These are phyloP conservation scores for Cercospora sp. DNA, from an alignment of 2,329 filamentous ascomycete species.

Conservation along the genomic window DNA sequence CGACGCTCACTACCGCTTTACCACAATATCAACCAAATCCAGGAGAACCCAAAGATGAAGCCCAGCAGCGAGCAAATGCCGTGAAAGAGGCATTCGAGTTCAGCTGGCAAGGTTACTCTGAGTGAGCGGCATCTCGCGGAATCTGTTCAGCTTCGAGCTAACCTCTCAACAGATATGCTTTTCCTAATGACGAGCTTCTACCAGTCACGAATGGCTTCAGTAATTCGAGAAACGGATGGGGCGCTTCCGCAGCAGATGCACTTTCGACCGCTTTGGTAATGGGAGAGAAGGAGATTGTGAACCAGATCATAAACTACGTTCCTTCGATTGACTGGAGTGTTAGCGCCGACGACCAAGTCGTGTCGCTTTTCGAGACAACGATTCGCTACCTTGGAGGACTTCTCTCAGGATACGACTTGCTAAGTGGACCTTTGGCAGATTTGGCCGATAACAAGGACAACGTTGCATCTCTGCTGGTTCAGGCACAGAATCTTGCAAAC, in stretches of 20 bases:
- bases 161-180: constrained; percentile 51
- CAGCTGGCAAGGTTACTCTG: constrained; percentile 63
- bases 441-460: constrained; percentile 38
- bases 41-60: constrained; percentile 21
- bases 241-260: constrained; percentile 79
- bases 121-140: constrained; percentile 14
- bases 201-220: constrained; percentile 65
- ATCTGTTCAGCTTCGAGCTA: neutral
- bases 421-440: constrained; percentile 61
- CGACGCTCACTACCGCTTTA: constrained; percentile 5
- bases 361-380: constrained; percentile 87
- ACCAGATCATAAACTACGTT: constrained; percentile 70
- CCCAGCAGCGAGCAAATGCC: constrained; percentile 48
- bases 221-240: constrained; percentile 79
- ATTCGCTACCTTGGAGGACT: constrained; percentile 85
- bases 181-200: constrained; percentile 52
- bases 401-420: constrained; percentile 71
- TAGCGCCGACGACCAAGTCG: constrained; percentile 62
- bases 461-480: constrained; percentile 62
- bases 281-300: constrained; percentile 66
- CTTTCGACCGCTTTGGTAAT: constrained; percentile 80
- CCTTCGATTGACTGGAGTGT: constrained; percentile 71
- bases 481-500: constrained; percentile 69
- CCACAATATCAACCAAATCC: neutral
- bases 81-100: constrained; percentile 69